phyloP scores from a whole-genome alignment of 1,139 yeast genomes.

The Meyerozyma sp. region DNA sequence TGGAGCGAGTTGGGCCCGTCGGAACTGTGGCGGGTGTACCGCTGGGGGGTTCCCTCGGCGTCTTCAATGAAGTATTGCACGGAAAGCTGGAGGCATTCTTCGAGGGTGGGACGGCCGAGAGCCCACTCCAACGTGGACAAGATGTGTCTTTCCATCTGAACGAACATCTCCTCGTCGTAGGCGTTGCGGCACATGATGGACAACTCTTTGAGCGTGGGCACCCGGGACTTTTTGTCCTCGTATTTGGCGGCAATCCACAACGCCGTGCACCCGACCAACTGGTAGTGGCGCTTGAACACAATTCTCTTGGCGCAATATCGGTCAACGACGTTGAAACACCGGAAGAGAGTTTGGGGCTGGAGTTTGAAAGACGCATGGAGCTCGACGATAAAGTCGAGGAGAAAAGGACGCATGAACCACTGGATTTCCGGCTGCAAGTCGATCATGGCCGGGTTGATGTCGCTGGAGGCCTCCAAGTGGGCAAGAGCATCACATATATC shows the following conservation, averaged over 20 bases:
- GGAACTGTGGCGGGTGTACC: constrained; percentile 4
- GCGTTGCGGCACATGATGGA: constrained; percentile 77
- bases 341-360: constrained; percentile 73
- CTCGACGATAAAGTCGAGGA: constrained; percentile 78
- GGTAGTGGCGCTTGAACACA: constrained; percentile 89
- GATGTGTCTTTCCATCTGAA: constrained; percentile 93
- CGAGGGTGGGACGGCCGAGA: constrained; percentile 57
- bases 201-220: constrained; percentile 77
- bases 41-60: constrained; percentile 4
- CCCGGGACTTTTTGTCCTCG: constrained; percentile 79
- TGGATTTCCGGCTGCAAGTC: constrained; percentile 88
- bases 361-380: constrained; percentile 73
- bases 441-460: constrained; percentile 65
- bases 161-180: constrained; percentile 84
- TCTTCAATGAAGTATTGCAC: constrained; percentile 23
- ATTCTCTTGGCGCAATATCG: constrained; percentile 88
- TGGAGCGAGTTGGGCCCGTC: constrained; percentile 16
- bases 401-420: constrained; percentile 89
- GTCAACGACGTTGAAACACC: constrained; percentile 79
- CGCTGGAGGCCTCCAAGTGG: constrained; percentile 25
- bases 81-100: constrained; percentile 56
- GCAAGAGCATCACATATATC: constrained; percentile 27
- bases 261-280: constrained; percentile 87
- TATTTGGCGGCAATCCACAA: constrained; percentile 94
- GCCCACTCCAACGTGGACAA: constrained; percentile 82